Conservation (phyloP, 495 filamentous ascomycete genomes). For the Cladorrhinum samala region DNA sequence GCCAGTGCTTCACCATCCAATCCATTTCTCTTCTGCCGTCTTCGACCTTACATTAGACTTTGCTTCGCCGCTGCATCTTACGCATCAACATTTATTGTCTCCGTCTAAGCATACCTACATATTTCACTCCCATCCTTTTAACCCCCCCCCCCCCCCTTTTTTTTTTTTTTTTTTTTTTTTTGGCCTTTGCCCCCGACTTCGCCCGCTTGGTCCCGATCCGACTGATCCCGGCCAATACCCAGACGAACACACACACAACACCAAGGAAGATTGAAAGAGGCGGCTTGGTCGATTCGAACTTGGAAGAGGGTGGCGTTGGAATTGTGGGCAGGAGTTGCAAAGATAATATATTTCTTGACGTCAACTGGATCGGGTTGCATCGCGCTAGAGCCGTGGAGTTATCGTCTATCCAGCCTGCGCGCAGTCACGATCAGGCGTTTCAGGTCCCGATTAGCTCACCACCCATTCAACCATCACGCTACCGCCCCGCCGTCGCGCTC, state of each 20-base stretch:
- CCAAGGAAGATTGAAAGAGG: not conserved
- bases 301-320: not conserved
- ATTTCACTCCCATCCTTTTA: too few species aligned
- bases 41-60: too few species aligned
- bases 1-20: not conserved
- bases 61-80: too few species aligned
- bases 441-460: not conserved
- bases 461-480: not conserved
- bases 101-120: too few species aligned
- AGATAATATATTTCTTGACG: not conserved
- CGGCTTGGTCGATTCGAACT: not conserved
- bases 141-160: not conserved
- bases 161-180: not conserved
- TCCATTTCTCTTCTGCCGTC: not conserved
- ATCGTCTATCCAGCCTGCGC: not conserved
- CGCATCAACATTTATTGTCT: too few species aligned
- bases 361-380: not conserved
- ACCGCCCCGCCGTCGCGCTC: slow-evolving; percentile 1
- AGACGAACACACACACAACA: not conserved
- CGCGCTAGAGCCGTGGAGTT: not conserved
- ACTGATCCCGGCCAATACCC: not conserved
- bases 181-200: too few species aligned
- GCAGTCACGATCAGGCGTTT: not conserved
- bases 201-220: not conserved
- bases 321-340: not conserved